Conservation (phyloP, 805 yeast genomes). For the Pichia californica region DNA sequence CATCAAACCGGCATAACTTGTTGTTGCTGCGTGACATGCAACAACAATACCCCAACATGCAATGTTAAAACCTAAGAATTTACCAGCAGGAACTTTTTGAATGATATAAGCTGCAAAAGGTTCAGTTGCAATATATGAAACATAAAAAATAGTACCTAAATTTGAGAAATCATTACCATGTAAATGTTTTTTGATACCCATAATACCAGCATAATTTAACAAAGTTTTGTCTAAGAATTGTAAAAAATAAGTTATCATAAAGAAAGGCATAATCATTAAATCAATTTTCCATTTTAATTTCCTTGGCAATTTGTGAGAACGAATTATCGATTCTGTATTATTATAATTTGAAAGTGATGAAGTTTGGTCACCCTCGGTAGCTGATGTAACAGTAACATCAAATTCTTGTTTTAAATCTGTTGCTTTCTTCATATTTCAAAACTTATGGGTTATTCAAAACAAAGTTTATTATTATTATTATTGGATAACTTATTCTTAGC, state of each 20-base stretch:
- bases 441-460: too few species aligned
- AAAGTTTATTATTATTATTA: too few species aligned
- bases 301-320: not conserved
- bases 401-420: too few species aligned
- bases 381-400: too few species aligned
- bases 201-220: constrained; percentile 54
- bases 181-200: constrained; percentile 32
- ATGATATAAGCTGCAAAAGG: constrained; percentile 35
- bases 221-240: constrained; percentile 42
- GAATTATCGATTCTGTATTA: not conserved
- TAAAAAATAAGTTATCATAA: constrained; percentile 6
- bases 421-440: too few species aligned
- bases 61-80: constrained; percentile 23
- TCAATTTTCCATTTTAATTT: constrained; percentile 12
- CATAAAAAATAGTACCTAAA: constrained; percentile 36
- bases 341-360: too few species aligned
- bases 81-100: constrained; percentile 32
- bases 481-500: too few species aligned
- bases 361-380: too few species aligned
- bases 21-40: constrained; percentile 37
- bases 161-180: constrained; percentile 13
- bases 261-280: constrained; percentile 9
- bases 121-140: constrained; percentile 41
- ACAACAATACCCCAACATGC: constrained; percentile 31
- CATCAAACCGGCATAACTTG: constrained; percentile 38